phyloP scores from a whole-genome alignment of 1,284 basidiomycete genomes.

The Apiotrichum sp. region DNA sequence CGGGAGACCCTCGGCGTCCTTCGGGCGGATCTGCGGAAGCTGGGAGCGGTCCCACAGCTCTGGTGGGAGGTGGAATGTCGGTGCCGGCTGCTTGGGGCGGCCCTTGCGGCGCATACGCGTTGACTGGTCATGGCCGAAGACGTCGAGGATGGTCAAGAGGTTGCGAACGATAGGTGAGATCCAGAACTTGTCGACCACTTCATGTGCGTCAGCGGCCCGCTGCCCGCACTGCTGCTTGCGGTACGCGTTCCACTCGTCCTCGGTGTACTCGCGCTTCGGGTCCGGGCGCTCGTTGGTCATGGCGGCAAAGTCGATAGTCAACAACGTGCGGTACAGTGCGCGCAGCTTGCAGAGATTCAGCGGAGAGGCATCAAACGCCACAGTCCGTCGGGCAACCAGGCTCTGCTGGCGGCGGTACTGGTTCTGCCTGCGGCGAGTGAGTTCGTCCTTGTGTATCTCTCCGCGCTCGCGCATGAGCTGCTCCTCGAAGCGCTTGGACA shows the following conservation, averaged over 20 bases:
- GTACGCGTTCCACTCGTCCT: slow-evolving; percentile 42
- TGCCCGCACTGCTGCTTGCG: slow-evolving; percentile 28
- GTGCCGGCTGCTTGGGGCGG: slow-evolving; percentile 38
- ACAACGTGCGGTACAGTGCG: slow-evolving; percentile 41
- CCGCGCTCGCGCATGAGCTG: slow-evolving; percentile 35
- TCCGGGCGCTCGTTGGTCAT: slow-evolving; percentile 40
- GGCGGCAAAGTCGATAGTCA: slow-evolving; percentile 43
- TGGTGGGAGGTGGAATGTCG: slow-evolving; percentile 40
- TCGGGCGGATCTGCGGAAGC: slow-evolving; percentile 32
- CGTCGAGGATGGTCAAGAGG: slow-evolving; percentile 34
- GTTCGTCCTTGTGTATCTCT: slow-evolving; percentile 40
- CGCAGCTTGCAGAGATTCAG: slow-evolving; percentile 40
- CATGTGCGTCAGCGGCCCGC: slow-evolving; percentile 31
- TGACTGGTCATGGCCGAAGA: slow-evolving; percentile 29
- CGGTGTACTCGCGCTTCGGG: slow-evolving; percentile 34
- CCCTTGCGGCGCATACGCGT: slow-evolving; percentile 33
- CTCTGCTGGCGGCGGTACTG: slow-evolving; percentile 44
- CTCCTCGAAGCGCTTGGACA: slow-evolving; percentile 40
- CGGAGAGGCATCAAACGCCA: slow-evolving; percentile 39
- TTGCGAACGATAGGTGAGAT: slow-evolving; percentile 28
- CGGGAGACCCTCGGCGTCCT: slow-evolving; percentile 35
- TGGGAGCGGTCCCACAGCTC: slow-evolving; percentile 34
- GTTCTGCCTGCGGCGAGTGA: slow-evolving; percentile 41
- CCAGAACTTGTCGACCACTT: slow-evolving; percentile 43
- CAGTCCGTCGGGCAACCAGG: slow-evolving; percentile 35